Evolutionary conservation across 768 basidiomycete species (phyloP).

Genomic region (Termitomyces eurrhizus): DNA sequence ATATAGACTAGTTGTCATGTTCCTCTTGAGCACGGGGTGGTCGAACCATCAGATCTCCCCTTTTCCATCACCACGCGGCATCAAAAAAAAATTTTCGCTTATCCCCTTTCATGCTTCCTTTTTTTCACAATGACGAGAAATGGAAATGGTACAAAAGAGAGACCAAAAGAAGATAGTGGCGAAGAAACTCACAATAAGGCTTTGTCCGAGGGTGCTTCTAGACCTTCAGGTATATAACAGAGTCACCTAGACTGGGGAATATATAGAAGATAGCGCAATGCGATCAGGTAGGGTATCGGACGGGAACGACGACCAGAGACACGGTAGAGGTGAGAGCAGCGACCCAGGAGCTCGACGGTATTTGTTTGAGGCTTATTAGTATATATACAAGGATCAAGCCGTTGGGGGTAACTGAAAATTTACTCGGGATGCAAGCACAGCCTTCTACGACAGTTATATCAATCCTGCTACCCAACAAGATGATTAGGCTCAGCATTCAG

Average conservation of each 20-base stretch:
- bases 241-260: neutral
- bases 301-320: neutral
- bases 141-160: neutral
- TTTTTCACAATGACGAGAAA: neutral
- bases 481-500: neutral
- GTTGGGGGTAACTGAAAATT: slow-evolving; percentile 7
- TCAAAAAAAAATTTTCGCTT: slow-evolving; percentile 3
- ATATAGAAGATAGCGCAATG: neutral
- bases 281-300: neutral
- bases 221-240: neutral
- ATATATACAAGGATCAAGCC: neutral
- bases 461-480: neutral
- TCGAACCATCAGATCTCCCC: neutral
- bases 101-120: slow-evolving; percentile 4
- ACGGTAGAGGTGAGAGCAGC: too few relatives aligned
- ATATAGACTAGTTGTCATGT: slow-evolving; percentile 9
- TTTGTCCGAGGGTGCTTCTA: neutral
- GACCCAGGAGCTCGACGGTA: neutral
- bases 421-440: slow-evolving; percentile 7
- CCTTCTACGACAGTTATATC: neutral
- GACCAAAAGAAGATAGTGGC: slow-evolving; percentile 2
- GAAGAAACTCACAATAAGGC: slow-evolving; percentile 8
- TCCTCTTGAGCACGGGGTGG: neutral
- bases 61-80: slow-evolving; percentile 7
- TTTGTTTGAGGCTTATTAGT: neutral